Conservation (phyloP, 176 grass and related monocot species). For the Guadua angustifolia region DNA sequence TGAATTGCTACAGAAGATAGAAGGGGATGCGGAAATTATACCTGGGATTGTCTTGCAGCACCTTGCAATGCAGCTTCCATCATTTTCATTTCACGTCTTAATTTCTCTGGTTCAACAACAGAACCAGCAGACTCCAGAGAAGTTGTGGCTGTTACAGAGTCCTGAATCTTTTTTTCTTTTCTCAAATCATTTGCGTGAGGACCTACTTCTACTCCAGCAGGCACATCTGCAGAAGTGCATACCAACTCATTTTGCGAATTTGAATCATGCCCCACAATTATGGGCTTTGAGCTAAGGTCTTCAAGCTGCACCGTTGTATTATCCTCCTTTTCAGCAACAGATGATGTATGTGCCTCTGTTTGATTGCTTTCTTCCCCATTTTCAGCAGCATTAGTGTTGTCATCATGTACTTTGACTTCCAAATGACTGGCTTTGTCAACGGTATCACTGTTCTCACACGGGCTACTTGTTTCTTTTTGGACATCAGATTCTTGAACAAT, state of each 20-base stretch:
- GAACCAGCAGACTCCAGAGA: conserved; percentile 50
- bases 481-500: conserved; percentile 41
- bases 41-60: conserved; percentile 98
- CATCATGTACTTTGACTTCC: conserved; percentile 51
- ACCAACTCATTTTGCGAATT: conserved; percentile 37
- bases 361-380: conserved; percentile 49
- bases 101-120: conserved; percentile 66
- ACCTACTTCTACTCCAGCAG: conserved; percentile 47
- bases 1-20: conserved; percentile 15
- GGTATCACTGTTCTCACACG: conserved; percentile 45
- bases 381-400: conserved; percentile 33
- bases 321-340: conserved; percentile 43
- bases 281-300: conserved; percentile 30
- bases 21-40: conserved; percentile 47
- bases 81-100: conserved; percentile 92
- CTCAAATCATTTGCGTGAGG: conserved; percentile 39
- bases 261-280: conserved; percentile 45
- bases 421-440: conserved; percentile 36
- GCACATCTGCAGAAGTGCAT: conserved; percentile 34
- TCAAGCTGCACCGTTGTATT: conserved; percentile 30
- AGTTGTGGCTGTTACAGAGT: conserved; percentile 42
- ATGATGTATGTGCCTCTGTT: conserved; percentile 24
- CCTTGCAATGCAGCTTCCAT: conserved; percentile 99
- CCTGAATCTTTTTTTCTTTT: conserved; percentile 54
- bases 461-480: conserved; percentile 42